Evolutionary conservation across 345 rosid species (phyloP).

Genomic region (Rhizophora apiculata): DNA sequence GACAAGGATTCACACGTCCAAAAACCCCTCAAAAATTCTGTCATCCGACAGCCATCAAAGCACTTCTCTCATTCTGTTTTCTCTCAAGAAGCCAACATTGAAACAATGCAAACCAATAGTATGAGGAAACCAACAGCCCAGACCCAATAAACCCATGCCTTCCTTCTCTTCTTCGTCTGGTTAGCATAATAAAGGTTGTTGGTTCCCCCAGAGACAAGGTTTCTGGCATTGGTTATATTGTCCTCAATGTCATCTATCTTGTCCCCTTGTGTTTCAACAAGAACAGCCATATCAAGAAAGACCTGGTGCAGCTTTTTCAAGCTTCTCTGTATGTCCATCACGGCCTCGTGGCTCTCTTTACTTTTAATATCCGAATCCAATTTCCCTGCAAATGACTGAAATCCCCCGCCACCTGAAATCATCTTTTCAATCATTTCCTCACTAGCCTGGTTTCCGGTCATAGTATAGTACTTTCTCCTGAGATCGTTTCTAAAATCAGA

Average conservation of each 20-base stretch:
- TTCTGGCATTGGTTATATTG: constrained; percentile 47
- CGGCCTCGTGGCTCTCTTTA: constrained; percentile 60
- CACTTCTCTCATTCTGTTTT: neutral
- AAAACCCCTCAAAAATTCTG: neutral
- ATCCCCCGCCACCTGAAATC: constrained; percentile 36
- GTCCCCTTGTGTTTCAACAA: constrained; percentile 75
- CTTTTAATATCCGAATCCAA: constrained; percentile 38
- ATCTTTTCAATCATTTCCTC: constrained; percentile 54
- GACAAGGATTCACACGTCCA: neutral
- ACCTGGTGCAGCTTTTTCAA: constrained; percentile 66
- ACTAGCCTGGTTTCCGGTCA: constrained; percentile 62
- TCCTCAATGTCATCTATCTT: constrained; percentile 64
- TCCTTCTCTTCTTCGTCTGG: constrained; percentile 56
- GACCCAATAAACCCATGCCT: constrained; percentile 42
- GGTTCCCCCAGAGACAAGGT: constrained; percentile 63
- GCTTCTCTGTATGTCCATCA: constrained; percentile 67
- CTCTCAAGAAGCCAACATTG: constrained; percentile 47
- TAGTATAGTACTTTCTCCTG: constrained; percentile 55
- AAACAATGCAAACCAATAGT: constrained; percentile 62
- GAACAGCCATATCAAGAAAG: constrained; percentile 83
- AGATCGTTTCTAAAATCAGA: constrained; percentile 62
- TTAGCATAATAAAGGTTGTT: constrained; percentile 55
- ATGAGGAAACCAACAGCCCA: constrained; percentile 47
- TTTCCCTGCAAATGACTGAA: constrained; percentile 34
- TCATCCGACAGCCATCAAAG: neutral